A percentile compares a stretch with the other conserved stretches of the same genome.
Evolutionary conservation across 2,329 filamentous ascomycete genomes (phyloP).

Genomic region (Penicillium sp.): DNA sequence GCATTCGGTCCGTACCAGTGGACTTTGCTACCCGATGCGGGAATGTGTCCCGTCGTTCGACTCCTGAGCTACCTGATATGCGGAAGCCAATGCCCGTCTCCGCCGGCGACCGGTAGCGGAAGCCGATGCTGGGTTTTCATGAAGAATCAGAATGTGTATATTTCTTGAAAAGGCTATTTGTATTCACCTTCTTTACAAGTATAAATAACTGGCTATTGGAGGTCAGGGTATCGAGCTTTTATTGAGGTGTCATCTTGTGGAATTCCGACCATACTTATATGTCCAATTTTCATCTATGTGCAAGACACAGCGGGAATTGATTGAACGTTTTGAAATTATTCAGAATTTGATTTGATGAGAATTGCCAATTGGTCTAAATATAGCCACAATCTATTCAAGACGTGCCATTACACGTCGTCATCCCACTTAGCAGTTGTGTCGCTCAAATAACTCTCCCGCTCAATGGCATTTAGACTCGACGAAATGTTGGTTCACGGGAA

Average conservation of each 20-base stretch:
- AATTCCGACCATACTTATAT: too few relatives aligned
- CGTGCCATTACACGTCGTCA: background rate
- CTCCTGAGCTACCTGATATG: background rate
- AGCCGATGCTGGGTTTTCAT: background rate
- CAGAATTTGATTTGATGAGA: too few relatives aligned
- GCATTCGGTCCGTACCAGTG: background rate
- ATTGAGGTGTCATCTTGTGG: too few relatives aligned
- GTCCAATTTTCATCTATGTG: too few relatives aligned
- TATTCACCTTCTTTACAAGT: background rate
- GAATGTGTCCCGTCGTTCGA: background rate
- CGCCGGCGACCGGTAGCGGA: background rate
- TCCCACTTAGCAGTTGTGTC: background rate
- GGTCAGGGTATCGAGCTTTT: too few relatives aligned
- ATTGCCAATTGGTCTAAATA: too few relatives aligned
- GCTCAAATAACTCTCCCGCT: background rate
- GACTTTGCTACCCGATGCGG: constrained; percentile 4
- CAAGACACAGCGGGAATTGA: too few relatives aligned
- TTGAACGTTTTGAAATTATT: too few relatives aligned
- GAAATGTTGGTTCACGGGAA: background rate
- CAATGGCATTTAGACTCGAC: background rate
- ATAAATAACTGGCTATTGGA: too few relatives aligned
- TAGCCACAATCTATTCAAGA: too few relatives aligned
- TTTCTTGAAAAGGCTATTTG: background rate
- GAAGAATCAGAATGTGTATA: background rate
- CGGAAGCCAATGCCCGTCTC: constrained; percentile 1